A percentile compares a stretch with the other conserved stretches of the same genome.
phyloP scores from a whole-genome alignment of 1,284 basidiomycete species.

The Caloboletus firmus region DNA sequence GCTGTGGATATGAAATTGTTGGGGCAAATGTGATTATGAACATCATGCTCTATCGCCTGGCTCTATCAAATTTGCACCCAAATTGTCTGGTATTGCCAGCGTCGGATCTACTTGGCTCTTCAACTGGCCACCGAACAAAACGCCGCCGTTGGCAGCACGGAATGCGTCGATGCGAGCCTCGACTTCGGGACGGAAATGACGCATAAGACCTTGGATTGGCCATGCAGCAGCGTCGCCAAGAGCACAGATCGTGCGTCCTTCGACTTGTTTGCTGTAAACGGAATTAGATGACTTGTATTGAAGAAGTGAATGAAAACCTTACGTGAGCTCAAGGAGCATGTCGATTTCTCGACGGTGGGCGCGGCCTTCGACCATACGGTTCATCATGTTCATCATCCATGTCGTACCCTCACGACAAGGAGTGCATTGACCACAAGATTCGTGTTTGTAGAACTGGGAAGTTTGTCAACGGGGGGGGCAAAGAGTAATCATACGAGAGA shows the following conservation, averaged over 20 bases:
- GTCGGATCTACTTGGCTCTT: constrained; percentile 70
- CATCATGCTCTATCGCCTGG: constrained; percentile 34
- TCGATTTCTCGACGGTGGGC: constrained; percentile 94
- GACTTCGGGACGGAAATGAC: constrained; percentile 94
- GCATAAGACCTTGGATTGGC: constrained; percentile 96
- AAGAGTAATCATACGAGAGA: background rate
- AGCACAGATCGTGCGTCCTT: constrained; percentile 95
- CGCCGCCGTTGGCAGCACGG: constrained; percentile 78
- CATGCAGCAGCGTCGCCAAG: constrained; percentile 97
- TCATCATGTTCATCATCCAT: constrained; percentile 99
- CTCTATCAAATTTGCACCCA: constrained; percentile 56
- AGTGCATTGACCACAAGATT: constrained; percentile 98
- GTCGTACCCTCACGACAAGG: constrained; percentile 96
- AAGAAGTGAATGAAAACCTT: constrained; percentile 30
- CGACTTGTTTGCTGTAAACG: constrained; percentile 81
- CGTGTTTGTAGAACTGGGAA: constrained; percentile 91
- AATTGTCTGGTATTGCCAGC: constrained; percentile 79
- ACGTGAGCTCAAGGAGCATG: constrained; percentile 93
- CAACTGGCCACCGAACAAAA: constrained; percentile 86
- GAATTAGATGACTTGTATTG: constrained; percentile 20
- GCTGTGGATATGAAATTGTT: constrained; percentile 5
- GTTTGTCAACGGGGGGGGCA: background rate
- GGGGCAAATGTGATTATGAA: background rate
- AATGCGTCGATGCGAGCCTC: constrained; percentile 84
- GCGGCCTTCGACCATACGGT: constrained; percentile 86